Base-by-base conservation (phyloP, 345 rosid genomes). In the Alliaria petiolata region DNA sequence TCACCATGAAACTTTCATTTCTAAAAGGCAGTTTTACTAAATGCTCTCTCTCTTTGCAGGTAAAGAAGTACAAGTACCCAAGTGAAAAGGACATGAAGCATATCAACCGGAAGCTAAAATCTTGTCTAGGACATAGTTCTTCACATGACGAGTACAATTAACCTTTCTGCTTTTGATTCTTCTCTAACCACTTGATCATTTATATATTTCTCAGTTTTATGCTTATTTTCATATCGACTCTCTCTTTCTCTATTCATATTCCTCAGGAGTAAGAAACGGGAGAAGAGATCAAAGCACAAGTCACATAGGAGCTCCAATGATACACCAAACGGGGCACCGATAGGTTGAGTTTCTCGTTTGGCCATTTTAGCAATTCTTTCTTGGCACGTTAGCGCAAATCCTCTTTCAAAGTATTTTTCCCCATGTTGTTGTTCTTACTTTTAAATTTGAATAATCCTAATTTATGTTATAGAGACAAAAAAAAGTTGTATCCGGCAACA, bases 1-100 rank as follows among this genome's bases (percentile, higher is more conserved):
- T 50, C 39, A 26, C 8, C 61, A 39, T 50, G 51, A 30, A 66
- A 15, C 38, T 36, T 7, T 14, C 39, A 46, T 20, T 14, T 62
- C 55, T 15, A 28, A 69, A 58, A 60, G 52, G 38, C 62, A 19
- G 12, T 62, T 72, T 22, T 13, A 17, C 43, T 47, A 22, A 7
- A 20, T 65, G 28, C 25, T 26, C 28, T 16, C 8, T 17, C 4
- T 39, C 12, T 63, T 9, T 44, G 38, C 80, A 95, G 97, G 89
- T 85, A 25, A 81, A 61, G 67, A 82, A 72, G 50, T 88, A 84
- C 65, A 88, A 86, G 67, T 84, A 81, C 78, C 99, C 99, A 60
- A 82, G 91, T 25, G 97, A 95, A 36, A 89, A 89, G 80, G 99
- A 95, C 80, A 88, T 95, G 99, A 95, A 88, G 82, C 91, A 95